Evolutionary conservation across 352 stramenopile species (phyloP), one percentile per base, ranked within the genome.

Genomic region (Pythium biforme): DNA sequence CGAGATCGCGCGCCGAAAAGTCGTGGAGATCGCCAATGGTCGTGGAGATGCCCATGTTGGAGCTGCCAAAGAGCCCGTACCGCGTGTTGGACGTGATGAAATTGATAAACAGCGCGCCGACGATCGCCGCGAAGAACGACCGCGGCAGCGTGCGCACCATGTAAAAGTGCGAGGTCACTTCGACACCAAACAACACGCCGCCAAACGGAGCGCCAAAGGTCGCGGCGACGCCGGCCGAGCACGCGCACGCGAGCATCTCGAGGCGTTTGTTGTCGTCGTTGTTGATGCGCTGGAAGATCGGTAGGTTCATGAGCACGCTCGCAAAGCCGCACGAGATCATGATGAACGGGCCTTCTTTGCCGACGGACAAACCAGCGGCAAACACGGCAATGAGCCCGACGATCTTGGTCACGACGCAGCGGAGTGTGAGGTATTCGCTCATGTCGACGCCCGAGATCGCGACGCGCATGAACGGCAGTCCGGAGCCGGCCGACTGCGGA

Each of bases 321-420:
- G 86, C 85, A 70, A 96, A 90, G 27, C 79, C 82, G 55, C 81
- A 92, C 11, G 83, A 88, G 61, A 94, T 94, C 81, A 93, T 92
- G 59, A 96, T 91, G 66, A 94, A 95, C 22, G 88, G 84, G 0
- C 88, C 88, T 74, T 96, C 88, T 68, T 92, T 91, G 40, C 86
- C 86, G 58, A 95, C 90, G 20, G 81, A 90, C 1, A 95, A 62
- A 0, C 83, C 86, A 11, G 82, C 85, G 0, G 74, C 70, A 27
- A 87, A 77, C 14, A 74, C 77, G n/a, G 73, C 71, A 39, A 92
- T 69, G 6, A 92, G 59, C 6, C 85, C 85, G 12, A 87, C 69
- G 51, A 90, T 85, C 62, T 94, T 94, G 22, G 77, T 86, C 55
- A 87, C 74, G 26, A 92, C 72, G 45, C 82, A 91, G 10, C 75